Conservation (phyloP, 768 basidiomycete genomes). For the Trametes elegans region DNA sequence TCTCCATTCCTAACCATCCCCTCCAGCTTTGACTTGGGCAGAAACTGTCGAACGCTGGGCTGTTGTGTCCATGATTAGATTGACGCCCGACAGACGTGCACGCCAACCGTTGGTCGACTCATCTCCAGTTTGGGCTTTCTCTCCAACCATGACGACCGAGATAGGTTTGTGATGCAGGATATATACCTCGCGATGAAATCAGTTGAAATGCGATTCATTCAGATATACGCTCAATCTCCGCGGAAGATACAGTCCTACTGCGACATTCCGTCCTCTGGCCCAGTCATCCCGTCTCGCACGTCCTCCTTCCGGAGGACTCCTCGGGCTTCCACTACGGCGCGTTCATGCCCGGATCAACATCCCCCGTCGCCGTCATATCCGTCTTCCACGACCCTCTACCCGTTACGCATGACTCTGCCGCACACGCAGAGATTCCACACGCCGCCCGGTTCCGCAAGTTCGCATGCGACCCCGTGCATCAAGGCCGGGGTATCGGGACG, state of each 20-base stretch:
- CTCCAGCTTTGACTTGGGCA: no score
- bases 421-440: neutral
- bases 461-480: slow-evolving; percentile 50
- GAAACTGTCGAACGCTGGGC: no score
- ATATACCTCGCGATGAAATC: no score
- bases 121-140: no score
- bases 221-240: slow-evolving; percentile 34
- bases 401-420: slow-evolving; percentile 21
- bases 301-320: slow-evolving; percentile 51
- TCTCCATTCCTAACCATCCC: no score
- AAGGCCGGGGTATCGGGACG: slow-evolving; percentile 53
- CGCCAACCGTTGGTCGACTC: neutral
- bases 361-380: slow-evolving; percentile 54
- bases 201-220: no score
- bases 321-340: slow-evolving; percentile 54
- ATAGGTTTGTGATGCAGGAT: neutral
- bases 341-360: slow-evolving; percentile 37
- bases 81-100: neutral
- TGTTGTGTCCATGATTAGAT: neutral
- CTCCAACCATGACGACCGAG: neutral
- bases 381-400: slow-evolving; percentile 47
- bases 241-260: slow-evolving; percentile 45
- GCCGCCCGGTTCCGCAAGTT: slow-evolving; percentile 59
- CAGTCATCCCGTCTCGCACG: slow-evolving; percentile 44
- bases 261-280: slow-evolving; percentile 63